Evolutionary conservation across 2,329 filamentous ascomycete species (phyloP).

Genomic region (Aspergillus sergii): DNA sequence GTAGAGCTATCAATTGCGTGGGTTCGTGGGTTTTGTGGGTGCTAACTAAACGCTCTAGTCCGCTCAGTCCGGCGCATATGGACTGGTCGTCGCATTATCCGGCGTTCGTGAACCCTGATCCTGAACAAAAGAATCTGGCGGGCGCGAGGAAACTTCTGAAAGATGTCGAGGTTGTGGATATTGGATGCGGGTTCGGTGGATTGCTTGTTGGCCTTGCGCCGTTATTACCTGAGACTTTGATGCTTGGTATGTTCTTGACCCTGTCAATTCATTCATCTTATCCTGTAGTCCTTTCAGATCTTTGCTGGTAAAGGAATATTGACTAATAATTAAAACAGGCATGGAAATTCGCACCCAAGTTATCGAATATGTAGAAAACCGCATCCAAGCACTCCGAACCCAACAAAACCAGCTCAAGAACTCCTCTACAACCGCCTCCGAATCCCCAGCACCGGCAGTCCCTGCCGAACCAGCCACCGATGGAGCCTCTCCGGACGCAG

Average conservation of each 20-base stretch:
- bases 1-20: slow-evolving; percentile 31
- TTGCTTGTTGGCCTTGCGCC: slow-evolving; percentile 84
- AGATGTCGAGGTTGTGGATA: slow-evolving; percentile 89
- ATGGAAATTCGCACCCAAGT: slow-evolving; percentile 93
- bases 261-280: not conserved
- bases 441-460: slow-evolving; percentile 1
- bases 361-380: slow-evolving; percentile 85
- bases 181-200: slow-evolving; percentile 95
- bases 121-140: slow-evolving; percentile 33
- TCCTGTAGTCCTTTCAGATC: not conserved
- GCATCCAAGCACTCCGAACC: slow-evolving; percentile 75
- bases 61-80: slow-evolving; percentile 77
- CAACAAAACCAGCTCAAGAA: slow-evolving; percentile 37
- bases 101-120: slow-evolving; percentile 59
- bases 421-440: slow-evolving; percentile 11
- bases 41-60: slow-evolving; percentile 55
- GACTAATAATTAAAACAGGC: slow-evolving; percentile 57
- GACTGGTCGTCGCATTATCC: slow-evolving; percentile 89
- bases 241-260: slow-evolving; percentile 65
- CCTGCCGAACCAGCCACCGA: slow-evolving; percentile 3
- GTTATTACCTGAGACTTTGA: slow-evolving; percentile 75
- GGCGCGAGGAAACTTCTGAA: slow-evolving; percentile 56
- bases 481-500: not conserved
- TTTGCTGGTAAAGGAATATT: not conserved
- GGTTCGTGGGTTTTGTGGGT: not conserved